These are phyloP conservation scores for Pseudogymnoascus sp. DNA, from an alignment of 2,329 filamentous ascomycete species.

Conservation along the genomic window DNA sequence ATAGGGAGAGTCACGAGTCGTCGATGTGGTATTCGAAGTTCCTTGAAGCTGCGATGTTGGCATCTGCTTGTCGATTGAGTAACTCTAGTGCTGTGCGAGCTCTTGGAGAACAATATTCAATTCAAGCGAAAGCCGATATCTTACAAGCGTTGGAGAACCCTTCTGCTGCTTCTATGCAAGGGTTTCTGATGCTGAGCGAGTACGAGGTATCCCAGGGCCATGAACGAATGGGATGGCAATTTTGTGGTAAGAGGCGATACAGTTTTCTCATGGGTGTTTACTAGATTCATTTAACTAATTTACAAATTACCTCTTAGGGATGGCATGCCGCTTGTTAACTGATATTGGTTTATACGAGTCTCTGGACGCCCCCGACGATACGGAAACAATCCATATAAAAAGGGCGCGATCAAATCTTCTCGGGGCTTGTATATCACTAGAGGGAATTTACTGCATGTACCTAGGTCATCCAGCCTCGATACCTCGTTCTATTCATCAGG, in stretches of 20 bases:
- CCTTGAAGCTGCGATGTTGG: slow-evolving; percentile 4
- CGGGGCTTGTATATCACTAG: neutral
- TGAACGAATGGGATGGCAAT: slow-evolving; percentile 8
- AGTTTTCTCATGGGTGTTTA: neutral
- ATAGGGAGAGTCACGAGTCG: neutral
- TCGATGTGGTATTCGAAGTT: slow-evolving; percentile 7
- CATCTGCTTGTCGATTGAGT: slow-evolving; percentile 2
- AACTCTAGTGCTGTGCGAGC: slow-evolving; percentile 6
- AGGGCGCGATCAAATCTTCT: neutral
- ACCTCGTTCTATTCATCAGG: neutral
- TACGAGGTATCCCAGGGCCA: neutral
- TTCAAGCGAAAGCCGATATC: neutral
- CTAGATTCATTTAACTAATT: neutral
- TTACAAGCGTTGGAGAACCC: neutral
- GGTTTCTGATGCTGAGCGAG: slow-evolving; percentile 7
- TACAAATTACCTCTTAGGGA: slow-evolving; percentile 2
- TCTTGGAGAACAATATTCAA: neutral
- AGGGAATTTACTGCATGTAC: slow-evolving; percentile 1
- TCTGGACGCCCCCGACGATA: neutral
- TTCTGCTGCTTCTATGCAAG: slow-evolving; percentile 8
- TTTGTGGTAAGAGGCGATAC: neutral
- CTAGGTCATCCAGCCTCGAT: slow-evolving; percentile 5
- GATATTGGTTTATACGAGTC: slow-evolving; percentile 8
- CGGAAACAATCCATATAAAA: neutral
- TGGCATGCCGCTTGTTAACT: slow-evolving; percentile 9